Base-by-base conservation (phyloP, 192 early-diverging fungal species). In the Phycomyces blakesleeanus region DNA sequence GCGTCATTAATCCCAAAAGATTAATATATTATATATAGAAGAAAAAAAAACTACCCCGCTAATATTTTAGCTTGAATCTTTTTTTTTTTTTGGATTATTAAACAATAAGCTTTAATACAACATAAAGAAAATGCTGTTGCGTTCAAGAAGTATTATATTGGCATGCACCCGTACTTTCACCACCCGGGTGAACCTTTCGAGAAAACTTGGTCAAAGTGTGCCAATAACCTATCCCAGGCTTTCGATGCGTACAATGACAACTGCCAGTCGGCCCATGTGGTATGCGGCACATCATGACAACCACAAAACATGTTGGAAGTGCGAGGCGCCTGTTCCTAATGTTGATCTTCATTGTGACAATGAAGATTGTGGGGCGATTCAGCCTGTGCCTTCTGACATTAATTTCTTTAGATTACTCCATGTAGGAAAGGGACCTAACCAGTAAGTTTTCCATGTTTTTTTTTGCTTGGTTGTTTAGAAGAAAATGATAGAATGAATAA, bases 401-500 rank as follows among this genome's bases (percentile, higher is more conserved):
- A 87, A 75, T 51, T 91, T 84, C 73, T 86, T 77, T 66, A 79
- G 87, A 55, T 72, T 89, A 44, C 73, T 91, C 15, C 39, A 66
- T 52, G 71, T 68, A 44, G 77, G 64, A 47, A 40, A 38, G 6
- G 68, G 61, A 2, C 40, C 54, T 12, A 54, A 70, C 22, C 53
- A 56, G 71, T 76, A 71, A 34, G 55, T 50, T 49, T 41, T n/a
- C n/a, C n/a, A n/a, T n/a, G n/a, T n/a, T n/a, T n/a, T n/a, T n/a
- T n/a, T n/a, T n/a, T n/a, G n/a, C n/a, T n/a, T 34, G 29, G 7
- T 34, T 34, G 29, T 7, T 34, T n/a, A n/a, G n/a, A n/a, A n/a
- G n/a, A n/a, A n/a, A n/a, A n/a, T n/a, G n/a, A n/a, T n/a, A n/a
- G n/a, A n/a, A n/a, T n/a, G n/a, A n/a, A n/a, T n/a, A n/a, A n/a